Base-by-base conservation (phyloP, 495 filamentous ascomycete species). In the Aspergillus baeticus region DNA sequence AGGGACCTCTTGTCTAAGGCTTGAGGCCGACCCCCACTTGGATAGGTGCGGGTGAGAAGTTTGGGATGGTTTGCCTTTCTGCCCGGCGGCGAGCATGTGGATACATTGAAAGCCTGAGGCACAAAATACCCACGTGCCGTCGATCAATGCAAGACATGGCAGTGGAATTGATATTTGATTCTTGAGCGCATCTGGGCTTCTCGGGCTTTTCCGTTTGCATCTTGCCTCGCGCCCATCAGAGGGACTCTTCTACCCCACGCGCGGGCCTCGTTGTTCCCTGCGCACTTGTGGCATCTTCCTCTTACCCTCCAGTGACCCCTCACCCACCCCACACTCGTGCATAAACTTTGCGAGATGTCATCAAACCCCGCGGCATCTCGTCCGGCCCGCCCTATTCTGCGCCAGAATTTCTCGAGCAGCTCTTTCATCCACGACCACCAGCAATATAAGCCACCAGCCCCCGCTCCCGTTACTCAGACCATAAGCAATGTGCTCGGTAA, bases 401-500 rank as follows among this genome's bases (percentile, higher is more conserved):
- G 70, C 56, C 71, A 75, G 50, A 76, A 55, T 18, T 78, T 88
- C 77, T 81, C 84, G 53, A 86, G 84, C 70, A 80, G 79, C 61
- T 89, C 86, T 33, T 89, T 87, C 69, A 78, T 90, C 34, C 77
- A 83, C 45, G 87, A 89, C 53, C 86, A 89, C 57, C 86, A 89
- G 63, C 87, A 90, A 58, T 90, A 90, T 61, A 87, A 86, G 49
- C 26, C 26, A 3, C 26, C 26, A 4, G 81, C 86, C 10, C 82
- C 83, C 26, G 59, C 58, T 10, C 65, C 72, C 10, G 58, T 73
- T 43, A 75, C 43, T 45, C 72, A 73, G 59, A 77, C 58, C 37
- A 76, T 78, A 46, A 67, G 70, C 33, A 75, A 78, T 62, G 73
- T 78, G 13, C 70, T 78, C 10, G 66, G 62, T 14, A 62, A 55